phyloP scores from a whole-genome alignment of 441 rosid genomes.

The Rhodomyrtus psidioides region DNA sequence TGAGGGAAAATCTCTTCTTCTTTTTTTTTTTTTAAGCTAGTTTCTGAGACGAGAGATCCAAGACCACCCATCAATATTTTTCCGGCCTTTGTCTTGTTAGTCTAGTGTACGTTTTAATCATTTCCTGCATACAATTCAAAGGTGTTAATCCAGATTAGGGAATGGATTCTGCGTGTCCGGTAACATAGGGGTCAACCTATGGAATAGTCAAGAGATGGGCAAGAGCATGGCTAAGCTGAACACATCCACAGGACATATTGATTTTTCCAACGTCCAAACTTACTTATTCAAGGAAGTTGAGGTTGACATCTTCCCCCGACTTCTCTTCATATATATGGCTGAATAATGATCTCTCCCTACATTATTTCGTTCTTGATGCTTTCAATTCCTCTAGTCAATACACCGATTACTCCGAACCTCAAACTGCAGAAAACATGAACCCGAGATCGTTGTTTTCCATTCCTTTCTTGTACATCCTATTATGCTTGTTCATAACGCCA shows the following conservation, averaged over 20 bases:
- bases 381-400: background rate
- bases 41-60: too few species aligned
- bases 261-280: background rate
- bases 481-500: background rate
- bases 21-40: too few species aligned
- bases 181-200: background rate
- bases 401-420: background rate
- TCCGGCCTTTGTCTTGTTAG: too few species aligned
- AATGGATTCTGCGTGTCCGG: background rate
- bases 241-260: background rate
- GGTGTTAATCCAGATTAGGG: background rate
- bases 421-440: background rate
- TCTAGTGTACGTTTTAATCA: too few species aligned
- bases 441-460: background rate
- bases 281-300: background rate
- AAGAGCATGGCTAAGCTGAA: background rate
- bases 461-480: background rate
- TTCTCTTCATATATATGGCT: background rate
- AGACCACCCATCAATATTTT: too few species aligned
- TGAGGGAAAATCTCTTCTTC: too few species aligned
- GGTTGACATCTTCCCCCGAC: background rate
- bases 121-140: background rate
- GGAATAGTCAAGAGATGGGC: background rate
- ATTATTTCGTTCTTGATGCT: background rate
- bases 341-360: background rate